Percentiles rank a stretch among this genome's conserved stretches.
Conservation (phyloP, 1,139 yeast species). For the Sugiyamaella neomexicana region DNA sequence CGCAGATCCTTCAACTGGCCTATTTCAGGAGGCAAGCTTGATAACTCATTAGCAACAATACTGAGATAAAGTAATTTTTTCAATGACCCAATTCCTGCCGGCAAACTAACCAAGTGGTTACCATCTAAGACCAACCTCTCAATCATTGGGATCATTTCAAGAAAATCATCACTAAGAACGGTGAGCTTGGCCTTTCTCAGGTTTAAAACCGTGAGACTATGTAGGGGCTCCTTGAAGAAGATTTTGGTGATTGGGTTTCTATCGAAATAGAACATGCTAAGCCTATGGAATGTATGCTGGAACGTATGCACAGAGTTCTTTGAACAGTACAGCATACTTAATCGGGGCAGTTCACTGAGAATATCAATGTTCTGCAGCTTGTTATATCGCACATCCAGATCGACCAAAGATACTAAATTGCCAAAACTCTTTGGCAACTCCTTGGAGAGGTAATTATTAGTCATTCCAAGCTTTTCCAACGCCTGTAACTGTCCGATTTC, state of each 20-base stretch:
- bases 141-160: constrained; percentile 61
- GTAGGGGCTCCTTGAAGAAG: constrained; percentile 59
- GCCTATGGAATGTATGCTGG: constrained; percentile 42
- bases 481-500: constrained; percentile 58
- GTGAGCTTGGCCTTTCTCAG: constrained; percentile 81
- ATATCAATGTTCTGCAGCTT: constrained; percentile 63
- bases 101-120: constrained; percentile 78
- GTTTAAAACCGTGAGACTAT: constrained; percentile 68
- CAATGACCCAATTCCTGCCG: constrained; percentile 65
- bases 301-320: constrained; percentile 77
- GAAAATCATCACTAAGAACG: constrained; percentile 63
- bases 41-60: constrained; percentile 71
- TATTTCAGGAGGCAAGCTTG: constrained; percentile 67
- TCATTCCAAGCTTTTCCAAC: constrained; percentile 67
- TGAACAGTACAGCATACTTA: constrained; percentile 73
- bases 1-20: constrained; percentile 62
- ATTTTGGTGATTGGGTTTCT: constrained; percentile 82
- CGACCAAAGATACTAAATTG: constrained; percentile 57
- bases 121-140: constrained; percentile 77
- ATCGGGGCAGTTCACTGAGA: constrained; percentile 60
- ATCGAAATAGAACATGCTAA: constrained; percentile 51
- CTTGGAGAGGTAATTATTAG: constrained; percentile 68
- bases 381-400: constrained; percentile 79
- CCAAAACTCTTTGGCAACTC: constrained; percentile 56
- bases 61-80: constrained; percentile 64